These are phyloP conservation scores for Litchi chinensis DNA, from an alignment of 345 rosid genomes.

Conservation along the genomic window DNA sequence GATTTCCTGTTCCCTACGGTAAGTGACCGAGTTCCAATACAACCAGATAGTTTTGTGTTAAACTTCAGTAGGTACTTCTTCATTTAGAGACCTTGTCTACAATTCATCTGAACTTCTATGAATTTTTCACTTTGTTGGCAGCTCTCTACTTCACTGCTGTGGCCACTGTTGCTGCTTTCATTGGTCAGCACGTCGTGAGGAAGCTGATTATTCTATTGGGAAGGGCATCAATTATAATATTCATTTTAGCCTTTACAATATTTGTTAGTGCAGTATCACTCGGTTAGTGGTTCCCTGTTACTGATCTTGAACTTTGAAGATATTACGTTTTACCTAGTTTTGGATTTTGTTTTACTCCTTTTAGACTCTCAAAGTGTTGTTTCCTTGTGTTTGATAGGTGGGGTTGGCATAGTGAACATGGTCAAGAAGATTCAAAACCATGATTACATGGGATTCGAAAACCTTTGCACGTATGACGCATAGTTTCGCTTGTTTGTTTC, in stretches of 20 bases:
- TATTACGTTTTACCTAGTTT: neutral
- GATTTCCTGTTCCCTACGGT: conserved; percentile 61
- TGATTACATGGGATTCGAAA: conserved; percentile 60
- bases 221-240: conserved; percentile 57
- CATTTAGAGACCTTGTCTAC: neutral
- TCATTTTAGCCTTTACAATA: conserved; percentile 52
- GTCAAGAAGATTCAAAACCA: conserved; percentile 30
- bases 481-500: neutral
- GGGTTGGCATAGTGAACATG: conserved; percentile 54
- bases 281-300: conserved; percentile 31
- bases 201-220: conserved; percentile 43
- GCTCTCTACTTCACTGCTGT: conserved; percentile 47
- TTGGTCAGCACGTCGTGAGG: conserved; percentile 51
- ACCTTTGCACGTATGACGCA: conserved; percentile 41
- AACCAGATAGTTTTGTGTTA: neutral
- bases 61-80: neutral
- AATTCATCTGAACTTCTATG: neutral
- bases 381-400: conserved; percentile 35
- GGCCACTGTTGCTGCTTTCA: conserved; percentile 44
- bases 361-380: neutral
- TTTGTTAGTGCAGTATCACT: conserved; percentile 52
- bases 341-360: neutral
- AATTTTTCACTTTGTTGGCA: conserved; percentile 23
- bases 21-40: neutral
- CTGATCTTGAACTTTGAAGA: neutral